Conservation (phyloP, 1,139 yeast species). For the Pichia sp. region DNA sequence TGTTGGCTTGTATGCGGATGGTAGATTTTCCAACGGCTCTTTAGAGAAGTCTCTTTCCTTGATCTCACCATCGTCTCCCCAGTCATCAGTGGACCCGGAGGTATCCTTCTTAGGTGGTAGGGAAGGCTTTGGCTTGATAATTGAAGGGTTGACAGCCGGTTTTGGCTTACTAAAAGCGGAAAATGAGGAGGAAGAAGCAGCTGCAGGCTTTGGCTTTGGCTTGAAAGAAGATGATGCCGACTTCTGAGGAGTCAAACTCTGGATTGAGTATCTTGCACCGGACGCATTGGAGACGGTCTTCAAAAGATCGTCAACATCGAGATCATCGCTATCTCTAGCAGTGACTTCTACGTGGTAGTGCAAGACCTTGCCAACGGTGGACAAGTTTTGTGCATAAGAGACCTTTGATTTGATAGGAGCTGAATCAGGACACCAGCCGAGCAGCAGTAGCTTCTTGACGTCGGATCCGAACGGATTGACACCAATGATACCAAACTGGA, state of each 20-base stretch:
- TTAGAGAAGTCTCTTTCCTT: slow-evolving; percentile 65
- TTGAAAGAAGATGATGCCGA: slow-evolving; percentile 28
- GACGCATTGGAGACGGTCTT: slow-evolving; percentile 84
- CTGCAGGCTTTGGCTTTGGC: slow-evolving; percentile 24
- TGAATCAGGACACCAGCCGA: slow-evolving; percentile 93
- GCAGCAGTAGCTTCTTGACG: slow-evolving; percentile 72
- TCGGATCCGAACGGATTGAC: slow-evolving; percentile 88
- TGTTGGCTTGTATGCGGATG: slow-evolving; percentile 69
- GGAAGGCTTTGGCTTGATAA: slow-evolving; percentile 23
- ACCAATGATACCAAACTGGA: slow-evolving; percentile 87
- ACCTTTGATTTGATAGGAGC: slow-evolving; percentile 73
- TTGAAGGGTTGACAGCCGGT: slow-evolving; percentile 12
- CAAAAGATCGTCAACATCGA: slow-evolving; percentile 72
- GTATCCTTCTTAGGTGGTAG: slow-evolving; percentile 23
- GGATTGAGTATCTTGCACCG: slow-evolving; percentile 88
- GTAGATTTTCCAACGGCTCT: slow-evolving; percentile 55
- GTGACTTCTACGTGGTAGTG: slow-evolving; percentile 96
- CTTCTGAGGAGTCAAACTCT: slow-evolving; percentile 31
- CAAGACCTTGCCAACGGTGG: slow-evolving; percentile 63
- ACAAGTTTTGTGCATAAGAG: slow-evolving; percentile 71
- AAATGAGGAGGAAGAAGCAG: slow-evolving; percentile 14
- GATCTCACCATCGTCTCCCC: slow-evolving; percentile 63
- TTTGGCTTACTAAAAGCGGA: slow-evolving; percentile 17
- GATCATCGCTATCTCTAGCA: slow-evolving; percentile 90
- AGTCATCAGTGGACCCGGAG: slow-evolving; percentile 40